Percentiles rank a stretch among this genome's conserved stretches.
Evolutionary conservation across 169 alveolate genomes (phyloP).

Genomic region (Babesia caballi): DNA sequence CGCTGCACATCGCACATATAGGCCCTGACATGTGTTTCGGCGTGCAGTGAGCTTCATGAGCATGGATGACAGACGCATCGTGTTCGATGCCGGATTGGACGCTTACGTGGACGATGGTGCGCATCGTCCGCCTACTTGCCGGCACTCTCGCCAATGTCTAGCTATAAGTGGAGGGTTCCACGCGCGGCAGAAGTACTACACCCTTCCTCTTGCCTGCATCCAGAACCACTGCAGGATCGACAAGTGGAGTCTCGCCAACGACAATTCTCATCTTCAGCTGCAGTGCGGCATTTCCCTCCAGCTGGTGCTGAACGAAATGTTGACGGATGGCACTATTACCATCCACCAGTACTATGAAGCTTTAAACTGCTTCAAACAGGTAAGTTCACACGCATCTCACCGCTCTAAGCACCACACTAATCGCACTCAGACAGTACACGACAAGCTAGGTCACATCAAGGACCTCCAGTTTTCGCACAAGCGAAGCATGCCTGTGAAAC

Average conservation of each 20-base stretch:
- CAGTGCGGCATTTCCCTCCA: slow-evolving; percentile 42
- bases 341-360: slow-evolving; percentile 27
- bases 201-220: slow-evolving; percentile 34
- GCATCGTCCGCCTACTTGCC: slow-evolving; percentile 19
- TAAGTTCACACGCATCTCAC: not conserved
- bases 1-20: no score
- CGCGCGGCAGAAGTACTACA: slow-evolving; percentile 16
- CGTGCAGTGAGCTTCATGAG: not conserved
- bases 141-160: slow-evolving; percentile 10
- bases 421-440: slow-evolving; percentile 21
- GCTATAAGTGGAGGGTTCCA: not conserved
- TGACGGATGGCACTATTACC: not conserved
- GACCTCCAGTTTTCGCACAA: slow-evolving; percentile 27
- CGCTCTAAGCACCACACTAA: not conserved
- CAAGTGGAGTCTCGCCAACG: slow-evolving; percentile 5
- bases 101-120: slow-evolving; percentile 28
- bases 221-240: slow-evolving; percentile 9
- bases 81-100: slow-evolving; percentile 23
- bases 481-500: slow-evolving; percentile 15
- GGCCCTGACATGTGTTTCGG: no score
- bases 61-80: slow-evolving; percentile 1
- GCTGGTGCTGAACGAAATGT: slow-evolving; percentile 23
- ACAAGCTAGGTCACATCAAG: not conserved
- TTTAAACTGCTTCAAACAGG: slow-evolving; percentile 15
- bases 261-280: slow-evolving; percentile 30